Percentiles rank a stretch among this genome's conserved stretches.
Conservation (phyloP, 345 rosid genomes). For the Pistacia integerrima region DNA sequence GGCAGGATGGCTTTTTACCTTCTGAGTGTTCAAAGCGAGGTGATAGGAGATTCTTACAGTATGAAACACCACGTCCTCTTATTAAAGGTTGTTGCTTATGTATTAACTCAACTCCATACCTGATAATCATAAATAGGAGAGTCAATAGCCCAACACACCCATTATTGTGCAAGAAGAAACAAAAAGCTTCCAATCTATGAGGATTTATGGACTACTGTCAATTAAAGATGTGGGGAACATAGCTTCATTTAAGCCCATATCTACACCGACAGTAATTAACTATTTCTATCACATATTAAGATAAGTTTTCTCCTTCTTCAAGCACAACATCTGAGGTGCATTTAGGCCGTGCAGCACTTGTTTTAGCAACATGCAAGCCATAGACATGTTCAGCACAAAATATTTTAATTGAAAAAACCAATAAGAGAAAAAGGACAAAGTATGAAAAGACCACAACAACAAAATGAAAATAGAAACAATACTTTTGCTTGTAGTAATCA, state of each 20-base stretch:
- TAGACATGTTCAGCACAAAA: neutral
- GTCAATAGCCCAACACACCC: slow-evolving; percentile 49
- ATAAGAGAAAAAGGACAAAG: neutral
- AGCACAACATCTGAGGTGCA: slow-evolving; percentile 54
- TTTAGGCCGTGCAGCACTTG: slow-evolving; percentile 38
- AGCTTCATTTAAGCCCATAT: slow-evolving; percentile 3
- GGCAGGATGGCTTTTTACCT: slow-evolving; percentile 36
- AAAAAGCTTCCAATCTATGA: slow-evolving; percentile 47
- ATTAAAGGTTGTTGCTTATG: slow-evolving; percentile 76
- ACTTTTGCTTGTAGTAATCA: slow-evolving; percentile 96
- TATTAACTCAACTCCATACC: slow-evolving; percentile 90
- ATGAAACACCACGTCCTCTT: slow-evolving; percentile 97
- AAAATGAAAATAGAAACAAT: slow-evolving; percentile 23
- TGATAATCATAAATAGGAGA: slow-evolving; percentile 38
- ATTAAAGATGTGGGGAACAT: neutral
- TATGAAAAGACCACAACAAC: neutral
- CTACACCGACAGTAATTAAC: slow-evolving; percentile 24
- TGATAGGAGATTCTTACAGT: slow-evolving; percentile 94
- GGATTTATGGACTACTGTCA: slow-evolving; percentile 36
- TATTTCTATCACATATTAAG: slow-evolving; percentile 27
- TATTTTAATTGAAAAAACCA: neutral
- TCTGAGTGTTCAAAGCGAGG: slow-evolving; percentile 93
- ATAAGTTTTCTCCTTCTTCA: slow-evolving; percentile 46
- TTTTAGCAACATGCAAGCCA: slow-evolving; percentile 26
- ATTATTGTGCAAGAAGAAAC: slow-evolving; percentile 53